These are phyloP conservation scores for Pleurotus sapidus DNA, from an alignment of 768 basidiomycete genomes.

Conservation along the genomic window DNA sequence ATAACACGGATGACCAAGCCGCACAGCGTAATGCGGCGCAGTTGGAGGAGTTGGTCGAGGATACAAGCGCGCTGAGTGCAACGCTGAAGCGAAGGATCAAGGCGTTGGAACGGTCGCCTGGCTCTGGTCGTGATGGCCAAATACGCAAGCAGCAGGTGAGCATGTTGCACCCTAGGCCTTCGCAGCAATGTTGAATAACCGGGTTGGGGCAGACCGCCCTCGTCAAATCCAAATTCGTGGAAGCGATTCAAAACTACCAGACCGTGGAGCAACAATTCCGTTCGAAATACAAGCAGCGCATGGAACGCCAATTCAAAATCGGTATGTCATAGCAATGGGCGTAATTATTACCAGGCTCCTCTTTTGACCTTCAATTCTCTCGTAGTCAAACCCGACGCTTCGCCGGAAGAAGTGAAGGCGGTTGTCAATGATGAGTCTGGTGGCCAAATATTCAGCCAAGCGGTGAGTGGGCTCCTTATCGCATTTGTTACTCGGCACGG, in stretches of 20 bases:
- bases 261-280: constrained; percentile 80
- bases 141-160: constrained; percentile 75
- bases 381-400: constrained; percentile 88
- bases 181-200: not conserved
- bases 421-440: constrained; percentile 85
- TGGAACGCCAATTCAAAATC: constrained; percentile 87
- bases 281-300: constrained; percentile 72
- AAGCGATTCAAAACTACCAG: constrained; percentile 84
- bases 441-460: constrained; percentile 88
- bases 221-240: constrained; percentile 76
- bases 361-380: not conserved
- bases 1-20: constrained; percentile 70
- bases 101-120: constrained; percentile 63
- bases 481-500: not conserved
- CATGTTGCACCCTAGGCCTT: constrained; percentile 7
- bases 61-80: constrained; percentile 69
- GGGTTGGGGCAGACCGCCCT: constrained; percentile 44
- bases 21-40: constrained; percentile 58
- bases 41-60: constrained; percentile 65
- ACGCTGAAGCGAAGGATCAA: constrained; percentile 73
- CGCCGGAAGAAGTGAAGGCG: constrained; percentile 81
- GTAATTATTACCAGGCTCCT: not conserved
- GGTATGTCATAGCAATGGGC: constrained; percentile 38
- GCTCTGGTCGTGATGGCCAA: constrained; percentile 64
- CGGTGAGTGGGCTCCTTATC: constrained; percentile 42